phyloP scores from a whole-genome alignment of 495 filamentous ascomycete genomes.

The Cercophora samala region DNA sequence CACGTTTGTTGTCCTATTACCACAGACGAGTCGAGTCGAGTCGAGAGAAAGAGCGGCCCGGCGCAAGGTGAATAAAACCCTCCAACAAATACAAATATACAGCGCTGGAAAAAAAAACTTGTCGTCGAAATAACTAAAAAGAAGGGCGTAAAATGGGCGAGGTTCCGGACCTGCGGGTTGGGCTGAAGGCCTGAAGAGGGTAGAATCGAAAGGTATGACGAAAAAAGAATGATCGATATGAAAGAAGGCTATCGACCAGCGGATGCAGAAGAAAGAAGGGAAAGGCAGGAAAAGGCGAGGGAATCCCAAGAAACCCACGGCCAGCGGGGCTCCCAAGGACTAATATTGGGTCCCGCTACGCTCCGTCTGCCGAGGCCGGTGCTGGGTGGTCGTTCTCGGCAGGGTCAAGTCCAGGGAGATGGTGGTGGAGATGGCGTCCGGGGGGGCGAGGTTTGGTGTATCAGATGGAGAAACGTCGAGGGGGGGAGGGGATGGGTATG shows the following conservation, averaged over 20 bases:
- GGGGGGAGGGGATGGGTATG: conserved; percentile 22
- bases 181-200: conserved; percentile 15
- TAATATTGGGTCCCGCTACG: conserved; percentile 38
- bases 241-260: conserved; percentile 50
- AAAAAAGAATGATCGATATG: conserved; percentile 38
- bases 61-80: conserved; percentile 15
- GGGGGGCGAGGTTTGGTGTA: conserved; percentile 33
- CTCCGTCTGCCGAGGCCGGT: conserved; percentile 7
- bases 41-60: not conserved
- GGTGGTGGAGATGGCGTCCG: conserved; percentile 24
- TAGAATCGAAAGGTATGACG: conserved; percentile 17
- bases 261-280: conserved; percentile 36
- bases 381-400: conserved; percentile 20
- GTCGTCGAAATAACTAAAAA: conserved; percentile 30
- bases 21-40: not conserved
- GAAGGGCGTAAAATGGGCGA: conserved; percentile 22
- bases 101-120: conserved; percentile 21
- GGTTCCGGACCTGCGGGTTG: conserved; percentile 48
- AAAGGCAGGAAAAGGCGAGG: conserved; percentile 29
- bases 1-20: not conserved
- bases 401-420: not conserved
- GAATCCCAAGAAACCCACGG: conserved; percentile 26
- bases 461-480: conserved; percentile 36
- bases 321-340: conserved; percentile 35
- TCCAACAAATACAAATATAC: conserved; percentile 19